phyloP scores from a whole-genome alignment of 2,329 filamentous ascomycete genomes.

The Stemphylium vesicarium region DNA sequence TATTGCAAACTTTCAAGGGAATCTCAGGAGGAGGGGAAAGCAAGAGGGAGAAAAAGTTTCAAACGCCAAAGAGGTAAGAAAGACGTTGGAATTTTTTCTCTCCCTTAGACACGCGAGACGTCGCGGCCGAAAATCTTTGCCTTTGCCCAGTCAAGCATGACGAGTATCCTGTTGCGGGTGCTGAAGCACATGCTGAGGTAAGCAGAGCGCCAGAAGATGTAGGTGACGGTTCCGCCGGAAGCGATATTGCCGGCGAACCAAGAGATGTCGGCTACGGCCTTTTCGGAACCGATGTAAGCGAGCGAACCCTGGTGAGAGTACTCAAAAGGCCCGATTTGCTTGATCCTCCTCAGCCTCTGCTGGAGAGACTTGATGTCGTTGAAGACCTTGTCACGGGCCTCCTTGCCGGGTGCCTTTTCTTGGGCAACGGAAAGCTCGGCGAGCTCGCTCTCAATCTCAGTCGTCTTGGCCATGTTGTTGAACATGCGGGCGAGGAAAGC shows the following conservation, averaged over 20 bases:
- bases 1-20: conserved; percentile 11
- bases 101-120: conserved; percentile 73
- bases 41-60: background rate
- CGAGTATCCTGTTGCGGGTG: conserved; percentile 92
- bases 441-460: conserved; percentile 79
- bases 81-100: background rate
- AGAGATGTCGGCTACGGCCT: conserved; percentile 94
- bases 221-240: conserved; percentile 90
- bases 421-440: conserved; percentile 67
- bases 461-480: conserved; percentile 98
- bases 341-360: conserved; percentile 84
- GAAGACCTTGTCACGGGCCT: conserved; percentile 63
- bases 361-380: conserved; percentile 85
- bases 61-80: background rate
- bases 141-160: conserved; percentile 95
- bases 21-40: background rate
- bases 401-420: conserved; percentile 71
- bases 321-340: conserved; percentile 96
- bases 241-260: conserved; percentile 98
- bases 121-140: conserved; percentile 96
- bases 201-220: conserved; percentile 97
- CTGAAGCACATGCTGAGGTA: conserved; percentile 99
- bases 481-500: conserved; percentile 93
- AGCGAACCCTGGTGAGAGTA: conserved; percentile 97
- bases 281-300: conserved; percentile 97